Percentiles rank a stretch among this genome's conserved stretches.
phyloP scores from a whole-genome alignment of 78 protist genomes.

The Emiliania huxleyi region DNA sequence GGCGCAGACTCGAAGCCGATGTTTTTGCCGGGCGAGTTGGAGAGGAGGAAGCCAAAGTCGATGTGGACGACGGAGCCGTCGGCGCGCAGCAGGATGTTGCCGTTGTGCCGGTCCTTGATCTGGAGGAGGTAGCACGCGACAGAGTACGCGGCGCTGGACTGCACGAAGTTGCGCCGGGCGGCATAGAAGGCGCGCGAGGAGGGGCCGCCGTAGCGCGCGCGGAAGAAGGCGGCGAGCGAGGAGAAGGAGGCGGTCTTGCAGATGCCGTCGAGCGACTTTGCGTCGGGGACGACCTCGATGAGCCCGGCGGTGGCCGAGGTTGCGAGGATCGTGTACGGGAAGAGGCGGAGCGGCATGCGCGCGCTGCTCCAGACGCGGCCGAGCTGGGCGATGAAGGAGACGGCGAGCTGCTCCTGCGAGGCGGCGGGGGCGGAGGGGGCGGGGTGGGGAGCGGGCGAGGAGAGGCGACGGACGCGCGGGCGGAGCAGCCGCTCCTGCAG shows the following conservation, averaged over 20 bases:
- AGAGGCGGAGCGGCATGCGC: background rate
- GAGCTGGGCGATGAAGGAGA: background rate
- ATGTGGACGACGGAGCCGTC: conserved; percentile 75
- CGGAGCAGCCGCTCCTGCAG: background rate
- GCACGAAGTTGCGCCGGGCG: conserved; percentile 74
- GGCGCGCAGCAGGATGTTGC: conserved; percentile 67
- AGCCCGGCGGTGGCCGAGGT: conserved; percentile 75
- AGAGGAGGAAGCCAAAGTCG: conserved; percentile 75
- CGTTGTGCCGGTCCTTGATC: conserved; percentile 85
- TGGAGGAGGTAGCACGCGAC: conserved; percentile 74
- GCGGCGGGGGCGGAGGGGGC: background rate
- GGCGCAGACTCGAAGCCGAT: conserved; percentile 80
- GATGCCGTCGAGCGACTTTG: conserved; percentile 75
- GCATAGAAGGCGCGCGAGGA: background rate
- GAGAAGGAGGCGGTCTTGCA: conserved; percentile 64
- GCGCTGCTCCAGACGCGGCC: background rate
- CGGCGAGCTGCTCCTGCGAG: background rate
- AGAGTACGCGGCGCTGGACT: conserved; percentile 76
- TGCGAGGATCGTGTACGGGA: conserved; percentile 70
- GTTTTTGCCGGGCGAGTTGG: conserved; percentile 66
- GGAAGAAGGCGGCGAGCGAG: conserved; percentile 48
- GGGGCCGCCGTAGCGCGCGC: conserved; percentile 55
- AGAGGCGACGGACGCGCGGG: too few species aligned
- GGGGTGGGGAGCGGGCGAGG: too few species aligned
- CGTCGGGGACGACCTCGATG: conserved; percentile 73